Conservation (phyloP, 306 rosid genomes). For the Morella rubra region DNA sequence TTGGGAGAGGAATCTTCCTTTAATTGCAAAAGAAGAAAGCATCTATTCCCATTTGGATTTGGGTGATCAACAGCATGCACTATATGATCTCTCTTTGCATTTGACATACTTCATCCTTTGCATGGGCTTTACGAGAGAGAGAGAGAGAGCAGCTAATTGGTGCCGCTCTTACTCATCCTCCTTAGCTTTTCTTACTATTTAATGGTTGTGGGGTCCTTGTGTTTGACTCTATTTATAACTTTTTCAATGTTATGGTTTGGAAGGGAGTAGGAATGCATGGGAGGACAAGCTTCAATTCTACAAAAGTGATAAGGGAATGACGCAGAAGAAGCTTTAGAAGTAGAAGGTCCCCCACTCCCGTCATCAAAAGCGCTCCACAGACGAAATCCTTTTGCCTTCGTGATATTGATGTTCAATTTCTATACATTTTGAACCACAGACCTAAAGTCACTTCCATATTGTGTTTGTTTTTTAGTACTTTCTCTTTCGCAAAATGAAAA, state of each 20-base stretch:
- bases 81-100: slow-evolving; percentile 7
- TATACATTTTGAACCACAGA: slow-evolving; percentile 61
- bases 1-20: slow-evolving; percentile 67
- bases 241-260: slow-evolving; percentile 22
- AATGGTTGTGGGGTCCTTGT: slow-evolving; percentile 1
- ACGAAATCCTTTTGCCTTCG: slow-evolving; percentile 35
- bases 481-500: slow-evolving; percentile 32
- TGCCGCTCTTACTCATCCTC: background rate
- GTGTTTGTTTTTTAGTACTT: slow-evolving; percentile 47
- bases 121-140: slow-evolving; percentile 3
- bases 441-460: slow-evolving; percentile 55
- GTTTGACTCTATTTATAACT: slow-evolving; percentile 6
- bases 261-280: slow-evolving; percentile 29
- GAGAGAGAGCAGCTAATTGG: background rate
- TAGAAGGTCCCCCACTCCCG: slow-evolving; percentile 68
- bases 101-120: slow-evolving; percentile 6
- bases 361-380: slow-evolving; percentile 52
- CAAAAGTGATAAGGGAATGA: slow-evolving; percentile 48
- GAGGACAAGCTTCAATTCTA: slow-evolving; percentile 43
- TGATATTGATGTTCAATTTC: slow-evolving; percentile 55
- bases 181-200: slow-evolving; percentile 2
- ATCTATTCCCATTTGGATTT: slow-evolving; percentile 56
- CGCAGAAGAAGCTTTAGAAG: slow-evolving; percentile 38
- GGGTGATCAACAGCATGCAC: slow-evolving; percentile 32
- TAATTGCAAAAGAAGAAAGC: slow-evolving; percentile 87